Base-by-base conservation (phyloP, 1,284 basidiomycete species). In the Leccinum idahoense region DNA sequence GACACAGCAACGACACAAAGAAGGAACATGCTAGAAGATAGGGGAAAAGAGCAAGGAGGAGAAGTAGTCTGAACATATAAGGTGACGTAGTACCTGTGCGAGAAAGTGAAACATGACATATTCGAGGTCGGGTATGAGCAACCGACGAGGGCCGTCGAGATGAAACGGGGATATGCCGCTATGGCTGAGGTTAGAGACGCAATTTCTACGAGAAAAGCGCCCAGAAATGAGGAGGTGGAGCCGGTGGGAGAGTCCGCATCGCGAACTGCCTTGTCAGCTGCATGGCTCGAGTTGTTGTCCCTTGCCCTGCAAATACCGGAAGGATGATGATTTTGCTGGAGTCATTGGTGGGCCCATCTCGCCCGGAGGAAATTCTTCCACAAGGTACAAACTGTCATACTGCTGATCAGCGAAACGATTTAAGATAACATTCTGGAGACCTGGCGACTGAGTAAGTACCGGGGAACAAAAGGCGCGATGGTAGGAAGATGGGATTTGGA, bases 291-390 rank as follows among this genome's bases (percentile, higher is more conserved):
- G 59, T 73, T 75, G 76, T 63, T 4, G 80, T 78, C 7, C 84
- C 85, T 66, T 87, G 85, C 7, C 85, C 85, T 58, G 82, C 78
- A 65, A 88, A 85, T 39, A 85, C 70, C 8, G 82, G 83, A 57
- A 85, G 68, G 37, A 65, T 11, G 61, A 71, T 60, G 62, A 73
- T 60, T 26, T n/a, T 35, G 14, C 5, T 51, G 2, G 23, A 15
- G n/a, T 54, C 57, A 58, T 60, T 58, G 65, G 58, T 44, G 26
- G 29, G 23, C 67, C 37, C 37, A 65, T 69, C 11, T 58, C 18
- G 32, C 35, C 54, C 44, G 26, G 61, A 51, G 41, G 41, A 44
- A 53, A 46, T 15, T 32, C 20, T 12, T 32, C 15, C 35, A 26
- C 20, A 7, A 41, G 35, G 23, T 37, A 55, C 3, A 8, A 58